Conservation (phyloP, 148 eudicot species). For the Rhododendron simsii region DNA sequence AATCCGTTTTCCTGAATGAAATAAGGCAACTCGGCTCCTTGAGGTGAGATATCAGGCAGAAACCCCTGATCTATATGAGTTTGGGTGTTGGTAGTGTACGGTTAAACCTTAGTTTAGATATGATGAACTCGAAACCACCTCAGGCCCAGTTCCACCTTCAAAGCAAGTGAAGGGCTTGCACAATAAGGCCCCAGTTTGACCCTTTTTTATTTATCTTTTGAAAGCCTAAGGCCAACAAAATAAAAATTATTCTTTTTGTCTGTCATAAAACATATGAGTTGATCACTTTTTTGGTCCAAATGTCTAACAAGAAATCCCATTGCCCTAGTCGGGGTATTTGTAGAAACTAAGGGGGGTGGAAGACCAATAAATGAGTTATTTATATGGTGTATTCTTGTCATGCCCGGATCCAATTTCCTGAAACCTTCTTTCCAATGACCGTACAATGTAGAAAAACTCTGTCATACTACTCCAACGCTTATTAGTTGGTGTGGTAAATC, state of each 20-base stretch:
- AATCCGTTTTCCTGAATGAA: not conserved
- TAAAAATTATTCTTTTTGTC: not conserved
- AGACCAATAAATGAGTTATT: not conserved
- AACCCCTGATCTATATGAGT: not conserved
- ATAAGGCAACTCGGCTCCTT: not conserved
- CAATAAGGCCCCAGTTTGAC: not conserved
- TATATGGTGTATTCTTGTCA: not conserved
- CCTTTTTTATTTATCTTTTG: not conserved
- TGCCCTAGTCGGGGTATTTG: not conserved
- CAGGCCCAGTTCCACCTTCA: not conserved
- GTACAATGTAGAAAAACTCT: not conserved
- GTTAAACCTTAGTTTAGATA: too few relatives aligned
- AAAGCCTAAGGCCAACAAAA: not conserved
- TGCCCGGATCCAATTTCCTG: not conserved
- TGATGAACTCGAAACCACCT: not conserved
- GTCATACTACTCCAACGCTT: not conserved
- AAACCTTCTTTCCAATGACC: not conserved
- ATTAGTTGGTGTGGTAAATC: too few relatives aligned
- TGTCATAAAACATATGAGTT: not conserved
- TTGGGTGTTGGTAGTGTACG: not conserved
- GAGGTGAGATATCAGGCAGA: not conserved
- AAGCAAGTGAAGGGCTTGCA: not conserved
- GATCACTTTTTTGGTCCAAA: not conserved
- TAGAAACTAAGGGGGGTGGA: not conserved
- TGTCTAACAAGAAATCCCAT: not conserved